phyloP scores from a whole-genome alignment of 257 asterid species.

The Solanum lignicaule region DNA sequence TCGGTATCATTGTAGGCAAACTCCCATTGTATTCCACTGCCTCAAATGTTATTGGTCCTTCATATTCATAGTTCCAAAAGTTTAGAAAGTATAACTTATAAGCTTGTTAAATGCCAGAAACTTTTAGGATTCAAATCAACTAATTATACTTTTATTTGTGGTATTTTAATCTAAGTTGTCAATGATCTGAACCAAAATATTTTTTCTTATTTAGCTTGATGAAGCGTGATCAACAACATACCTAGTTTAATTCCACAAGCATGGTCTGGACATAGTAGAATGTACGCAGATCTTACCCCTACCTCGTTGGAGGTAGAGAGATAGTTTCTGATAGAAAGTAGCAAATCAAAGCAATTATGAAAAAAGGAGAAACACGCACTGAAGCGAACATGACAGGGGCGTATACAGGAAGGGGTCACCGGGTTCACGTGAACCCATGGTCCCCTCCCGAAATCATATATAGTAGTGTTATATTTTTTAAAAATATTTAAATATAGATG shows the following conservation, averaged over 20 bases:
- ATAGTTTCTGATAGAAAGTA: too few species aligned
- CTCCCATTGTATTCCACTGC: constrained; percentile 8
- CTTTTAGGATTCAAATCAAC: neutral
- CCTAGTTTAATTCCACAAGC: too few species aligned
- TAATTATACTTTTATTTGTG: neutral
- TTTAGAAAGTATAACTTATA: neutral
- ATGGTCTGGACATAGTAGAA: too few species aligned
- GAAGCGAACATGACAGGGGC: neutral
- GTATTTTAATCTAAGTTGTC: neutral
- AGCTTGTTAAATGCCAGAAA: neutral
- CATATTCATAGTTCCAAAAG: neutral
- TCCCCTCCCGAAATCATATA: too few species aligned
- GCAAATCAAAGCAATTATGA: neutral
- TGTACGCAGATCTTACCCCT: too few species aligned
- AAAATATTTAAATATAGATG: too few species aligned
- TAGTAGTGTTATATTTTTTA: too few species aligned
- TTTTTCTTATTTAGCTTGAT: neutral
- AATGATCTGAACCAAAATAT: neutral
- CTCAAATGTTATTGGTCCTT: constrained; percentile 7
- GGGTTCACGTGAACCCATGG: too few species aligned
- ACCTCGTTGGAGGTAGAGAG: too few species aligned
- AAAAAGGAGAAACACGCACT: too few species aligned
- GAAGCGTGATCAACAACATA: neutral
- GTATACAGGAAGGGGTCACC: too few species aligned
- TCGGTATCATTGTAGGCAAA: neutral